These are phyloP conservation scores for Leptosphaerulina australis DNA, from an alignment of 2,329 filamentous ascomycete species.

Conservation along the genomic window DNA sequence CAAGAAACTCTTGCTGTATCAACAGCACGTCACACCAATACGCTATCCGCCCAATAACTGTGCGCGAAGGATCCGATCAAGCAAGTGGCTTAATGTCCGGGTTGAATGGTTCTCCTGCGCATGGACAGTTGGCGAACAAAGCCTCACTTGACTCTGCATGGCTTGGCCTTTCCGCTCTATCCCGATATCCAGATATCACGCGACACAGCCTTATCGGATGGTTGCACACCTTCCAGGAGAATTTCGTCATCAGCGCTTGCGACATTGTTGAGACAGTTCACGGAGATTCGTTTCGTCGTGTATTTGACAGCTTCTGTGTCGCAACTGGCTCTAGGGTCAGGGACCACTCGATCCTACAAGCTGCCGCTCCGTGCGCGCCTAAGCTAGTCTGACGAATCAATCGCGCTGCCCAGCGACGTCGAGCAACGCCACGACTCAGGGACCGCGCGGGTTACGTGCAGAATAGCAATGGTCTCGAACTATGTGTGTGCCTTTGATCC, in stretches of 20 bases:
- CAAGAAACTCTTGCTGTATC: slow-evolving; percentile 12
- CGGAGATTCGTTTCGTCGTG: slow-evolving; percentile 38
- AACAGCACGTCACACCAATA: neutral
- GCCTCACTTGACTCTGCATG: slow-evolving; percentile 24
- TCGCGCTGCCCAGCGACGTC: slow-evolving; percentile 24
- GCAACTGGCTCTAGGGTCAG: slow-evolving; percentile 33
- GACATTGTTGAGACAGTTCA: slow-evolving; percentile 34
- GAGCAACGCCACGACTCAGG: slow-evolving; percentile 41
- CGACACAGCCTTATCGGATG: slow-evolving; percentile 6
- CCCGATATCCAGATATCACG: neutral
- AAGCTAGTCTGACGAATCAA: slow-evolving; percentile 41
- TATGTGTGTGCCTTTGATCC: slow-evolving; percentile 28
- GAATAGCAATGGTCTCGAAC: slow-evolving; percentile 17
- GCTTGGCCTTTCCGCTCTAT: slow-evolving; percentile 15
- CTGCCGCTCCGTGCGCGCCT: slow-evolving; percentile 40
- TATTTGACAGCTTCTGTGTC: slow-evolving; percentile 26
- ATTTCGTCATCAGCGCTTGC: slow-evolving; percentile 30
- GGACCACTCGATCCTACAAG: slow-evolving; percentile 30
- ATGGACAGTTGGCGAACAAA: slow-evolving; percentile 31
- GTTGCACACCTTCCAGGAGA: slow-evolving; percentile 1
- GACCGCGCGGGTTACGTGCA: slow-evolving; percentile 41
- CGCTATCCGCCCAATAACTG: slow-evolving; percentile 12
- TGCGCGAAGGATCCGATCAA: slow-evolving; percentile 13
- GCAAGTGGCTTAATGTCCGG: slow-evolving; percentile 18
- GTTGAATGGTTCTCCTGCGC: slow-evolving; percentile 32